Base-by-base conservation (phyloP, 371 early-diverging fungal species). In the Racocetra persica region DNA sequence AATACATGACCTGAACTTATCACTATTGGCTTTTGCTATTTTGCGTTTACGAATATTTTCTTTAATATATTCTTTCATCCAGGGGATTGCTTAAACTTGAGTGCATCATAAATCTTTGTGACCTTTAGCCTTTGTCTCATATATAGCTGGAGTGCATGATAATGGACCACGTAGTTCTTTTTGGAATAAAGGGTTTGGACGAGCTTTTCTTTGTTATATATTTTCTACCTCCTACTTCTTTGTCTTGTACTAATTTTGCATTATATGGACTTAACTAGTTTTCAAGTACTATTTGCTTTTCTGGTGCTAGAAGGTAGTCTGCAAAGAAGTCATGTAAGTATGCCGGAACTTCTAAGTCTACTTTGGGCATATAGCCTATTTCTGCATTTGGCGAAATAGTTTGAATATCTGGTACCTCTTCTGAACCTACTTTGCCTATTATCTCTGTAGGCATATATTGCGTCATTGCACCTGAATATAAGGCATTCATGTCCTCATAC, bases 401-500 rank as follows among this genome's bases (percentile, higher is more conserved):
- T 77, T 62, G 63, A 1, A 77, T 77, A 51, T 62, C 49, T 11
- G 63, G 63, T 45, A 77, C 45, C 45, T 77, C 63, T 18, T 63
- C 77, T 62, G 77, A 49, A 20, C 22, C 4, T 63, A 77, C 51
- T 14, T 77, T 77, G 14, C 65, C 77, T 28, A 77, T 49, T 2
- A 77, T 77, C 49, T 77, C 63, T 51, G 77, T 77, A 26, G 65
- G 65, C 49, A 77, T 24, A 24, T 77, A 77, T 77, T 77, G 63
- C 0, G 63, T 77, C 65, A 77, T 77, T 8, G 77, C 24, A 4
- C 51, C 77, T 49, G 63, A 77, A 51, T 77, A 77, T 77, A 77
- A 77, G 13, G 51, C 65, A 77, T 77, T 77, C 77, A 77, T 77
- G 63, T 77, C 63, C 22, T 77, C 51, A 77, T 77, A 77, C 14